Evolutionary conservation across 768 basidiomycete genomes (phyloP), one percentile per base, ranked within the genome.

Genomic region (Cantharellus cinnabarinus): DNA sequence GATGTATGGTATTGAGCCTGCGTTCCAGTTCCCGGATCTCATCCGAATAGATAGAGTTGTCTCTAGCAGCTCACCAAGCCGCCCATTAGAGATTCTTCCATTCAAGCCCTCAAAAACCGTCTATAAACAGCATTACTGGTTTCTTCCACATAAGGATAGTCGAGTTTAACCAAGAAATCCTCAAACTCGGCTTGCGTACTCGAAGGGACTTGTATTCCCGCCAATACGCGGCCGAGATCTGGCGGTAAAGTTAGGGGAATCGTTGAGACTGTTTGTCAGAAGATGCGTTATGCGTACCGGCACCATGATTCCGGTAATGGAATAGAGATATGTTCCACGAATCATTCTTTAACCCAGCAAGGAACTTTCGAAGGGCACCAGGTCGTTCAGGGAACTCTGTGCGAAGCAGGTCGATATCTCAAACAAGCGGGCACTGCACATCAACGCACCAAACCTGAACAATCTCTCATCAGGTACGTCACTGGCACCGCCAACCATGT

Each of bases 301-400:
- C 89, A 39, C 95, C 95, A 61, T 98, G 94, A 68, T 98, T 97
- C 59, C 95, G 79, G 70, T 99, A 99, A 69, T 99, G 95, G 73
- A 98, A 99, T 63, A 99, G 69, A 1, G 90, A 85, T 55, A 99
- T 89, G 69, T 93, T 97, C 91, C 93, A 97, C 52, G 52, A 10
- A 35, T 81, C 82, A 20, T 77, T 73, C 40, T 83, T 83, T 51
- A 99, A 68, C 2, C 85, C 86, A 38, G 82, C 74, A 61, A 99
- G 74, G 74, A 98, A 99, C 64, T 85, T 88, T 50, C 87, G 80
- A 60, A 99, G 73, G 2, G 94, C 95, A 2, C 82, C 84, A 0
- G 90, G 93, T 58, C 95, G 74, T 69, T 99, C 95, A 1, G 95
- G 95, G 68, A 99, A 99, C 68, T 94, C 93, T 97, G 66, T 10